Evolutionary conservation across 2,329 filamentous ascomycete genomes (phyloP).

Genomic region (Thielaviopsis populi): DNA sequence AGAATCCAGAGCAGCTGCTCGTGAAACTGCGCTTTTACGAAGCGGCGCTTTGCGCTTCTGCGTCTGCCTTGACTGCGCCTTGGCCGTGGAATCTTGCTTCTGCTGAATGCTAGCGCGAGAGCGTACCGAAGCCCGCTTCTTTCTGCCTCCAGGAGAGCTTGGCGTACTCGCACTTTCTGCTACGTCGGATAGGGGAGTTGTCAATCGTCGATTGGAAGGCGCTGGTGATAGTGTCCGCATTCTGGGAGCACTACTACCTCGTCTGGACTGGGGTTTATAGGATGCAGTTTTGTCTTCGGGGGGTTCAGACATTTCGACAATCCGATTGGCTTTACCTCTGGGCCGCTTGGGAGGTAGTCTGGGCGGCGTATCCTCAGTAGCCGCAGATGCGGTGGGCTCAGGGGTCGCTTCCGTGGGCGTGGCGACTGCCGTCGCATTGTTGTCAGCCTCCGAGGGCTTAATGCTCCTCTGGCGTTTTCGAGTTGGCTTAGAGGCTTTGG

Average conservation of each 20-base stretch:
- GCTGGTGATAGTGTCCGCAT: not conserved
- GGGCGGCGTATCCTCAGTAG: constrained; percentile 6
- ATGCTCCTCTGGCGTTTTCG: constrained; percentile 1
- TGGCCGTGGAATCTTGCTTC: not conserved
- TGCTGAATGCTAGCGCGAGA: not conserved
- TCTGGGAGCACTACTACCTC: not conserved
- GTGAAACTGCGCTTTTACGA: constrained; percentile 1
- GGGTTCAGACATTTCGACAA: constrained; percentile 7
- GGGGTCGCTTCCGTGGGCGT: not conserved
- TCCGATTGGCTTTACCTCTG: constrained; percentile 3
- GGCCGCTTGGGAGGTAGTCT: not conserved
- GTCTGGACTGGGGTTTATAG: not conserved
- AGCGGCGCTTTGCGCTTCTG: not conserved
- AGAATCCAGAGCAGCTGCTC: not conserved
- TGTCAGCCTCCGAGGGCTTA: not conserved
- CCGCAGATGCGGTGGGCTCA: not conserved
- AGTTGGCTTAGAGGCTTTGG: not conserved
- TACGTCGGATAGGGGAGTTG: constrained; percentile 3
- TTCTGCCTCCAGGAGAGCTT: not conserved
- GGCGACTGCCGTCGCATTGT: not conserved
- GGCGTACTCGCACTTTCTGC: not conserved
- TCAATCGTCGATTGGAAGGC: not conserved
- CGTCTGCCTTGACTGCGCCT: not conserved
- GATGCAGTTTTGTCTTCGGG: not conserved
- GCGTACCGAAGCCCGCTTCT: not conserved